Evolutionary conservation across 257 asterid genomes (phyloP).

Genomic region (Solanum lycopersicoides): DNA sequence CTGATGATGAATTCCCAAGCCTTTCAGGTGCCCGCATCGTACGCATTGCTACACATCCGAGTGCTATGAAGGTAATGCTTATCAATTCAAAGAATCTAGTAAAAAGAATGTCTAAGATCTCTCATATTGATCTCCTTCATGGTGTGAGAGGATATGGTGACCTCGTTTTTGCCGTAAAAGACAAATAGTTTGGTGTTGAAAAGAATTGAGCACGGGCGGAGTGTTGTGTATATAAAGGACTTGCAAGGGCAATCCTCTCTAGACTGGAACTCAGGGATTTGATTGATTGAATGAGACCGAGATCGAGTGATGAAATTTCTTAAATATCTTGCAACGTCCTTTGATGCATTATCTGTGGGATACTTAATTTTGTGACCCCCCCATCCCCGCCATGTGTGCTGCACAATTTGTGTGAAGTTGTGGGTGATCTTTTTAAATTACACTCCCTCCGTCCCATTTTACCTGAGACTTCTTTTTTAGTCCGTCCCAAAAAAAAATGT

Average conservation of each 20-base stretch:
- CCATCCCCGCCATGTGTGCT: not conserved
- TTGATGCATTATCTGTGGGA: not conserved
- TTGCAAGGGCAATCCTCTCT: not conserved
- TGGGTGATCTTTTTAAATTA: not conserved
- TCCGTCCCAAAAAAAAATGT: too few species aligned
- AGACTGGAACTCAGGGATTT: not conserved
- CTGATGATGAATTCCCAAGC: slow-evolving; percentile 65
- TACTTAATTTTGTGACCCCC: not conserved
- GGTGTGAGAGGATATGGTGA: not conserved
- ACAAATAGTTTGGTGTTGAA: not conserved
- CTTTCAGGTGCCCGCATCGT: slow-evolving; percentile 97
- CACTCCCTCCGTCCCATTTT: too few species aligned
- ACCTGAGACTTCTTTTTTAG: too few species aligned
- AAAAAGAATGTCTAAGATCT: not conserved
- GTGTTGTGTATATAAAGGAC: not conserved
- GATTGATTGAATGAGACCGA: not conserved
- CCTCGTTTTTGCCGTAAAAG: not conserved
- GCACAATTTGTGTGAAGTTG: not conserved
- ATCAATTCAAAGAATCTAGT: not conserved
- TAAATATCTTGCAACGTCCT: not conserved
- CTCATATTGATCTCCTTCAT: not conserved
- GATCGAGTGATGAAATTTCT: not conserved
- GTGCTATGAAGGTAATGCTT: slow-evolving; percentile 79
- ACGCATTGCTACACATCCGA: slow-evolving; percentile 96
- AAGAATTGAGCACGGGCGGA: not conserved